Conservation (phyloP, 2,329 filamentous ascomycete genomes). For the Fusarium pilosicola region DNA sequence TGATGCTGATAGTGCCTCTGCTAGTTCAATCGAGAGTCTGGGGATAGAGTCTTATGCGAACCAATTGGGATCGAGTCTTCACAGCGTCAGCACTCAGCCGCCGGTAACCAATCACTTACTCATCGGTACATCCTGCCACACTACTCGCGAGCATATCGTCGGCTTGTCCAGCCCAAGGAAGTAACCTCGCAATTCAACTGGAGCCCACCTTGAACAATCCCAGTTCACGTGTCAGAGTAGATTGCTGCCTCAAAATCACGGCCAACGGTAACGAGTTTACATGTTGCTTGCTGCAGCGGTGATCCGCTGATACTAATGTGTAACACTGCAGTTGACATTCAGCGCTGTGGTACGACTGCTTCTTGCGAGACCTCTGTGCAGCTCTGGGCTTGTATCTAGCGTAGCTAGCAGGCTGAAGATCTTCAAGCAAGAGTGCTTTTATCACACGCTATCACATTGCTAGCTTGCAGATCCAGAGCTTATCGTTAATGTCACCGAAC, state of each 20-base stretch:
- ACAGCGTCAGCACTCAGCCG: neutral
- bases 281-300: rapidly evolving
- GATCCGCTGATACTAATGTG: rapidly evolving
- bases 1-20: rapidly evolving
- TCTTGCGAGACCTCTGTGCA: too few relatives aligned
- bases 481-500: neutral
- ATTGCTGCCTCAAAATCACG: rapidly evolving
- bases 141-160: rapidly evolving
- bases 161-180: rapidly evolving
- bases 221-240: rapidly evolving
- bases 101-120: neutral
- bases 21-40: too few relatives aligned
- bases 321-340: rapidly evolving
- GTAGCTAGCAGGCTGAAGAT: rapidly evolving
- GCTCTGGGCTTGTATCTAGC: rapidly evolving
- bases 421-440: neutral
- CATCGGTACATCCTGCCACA: neutral
- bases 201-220: rapidly evolving
- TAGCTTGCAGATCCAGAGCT: neutral
- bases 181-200: rapidly evolving
- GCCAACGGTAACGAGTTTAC: rapidly evolving
- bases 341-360: too few relatives aligned
- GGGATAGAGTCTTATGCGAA: too few relatives aligned
- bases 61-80: too few relatives aligned
- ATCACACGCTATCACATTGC: neutral